Evolutionary conservation across 352 stramenopile species (phyloP).

Genomic region (Phytophthora pisi): DNA sequence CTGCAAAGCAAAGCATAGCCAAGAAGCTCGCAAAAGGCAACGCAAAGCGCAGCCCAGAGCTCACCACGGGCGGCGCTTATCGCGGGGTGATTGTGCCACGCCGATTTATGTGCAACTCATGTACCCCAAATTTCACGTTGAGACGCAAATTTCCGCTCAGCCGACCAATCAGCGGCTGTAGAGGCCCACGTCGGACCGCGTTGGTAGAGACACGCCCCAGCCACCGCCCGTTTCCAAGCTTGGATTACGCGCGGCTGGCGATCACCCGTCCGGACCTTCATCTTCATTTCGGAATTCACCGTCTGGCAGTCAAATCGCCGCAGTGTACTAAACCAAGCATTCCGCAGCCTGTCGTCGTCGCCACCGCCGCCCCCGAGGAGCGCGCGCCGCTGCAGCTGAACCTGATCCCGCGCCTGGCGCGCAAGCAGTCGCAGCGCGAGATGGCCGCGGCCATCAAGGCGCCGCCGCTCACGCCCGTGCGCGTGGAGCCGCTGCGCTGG

Average conservation of each 20-base stretch:
- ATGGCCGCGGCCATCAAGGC: conserved; percentile 30
- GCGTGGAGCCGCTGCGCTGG: conserved; percentile 47
- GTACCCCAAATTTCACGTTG: neutral
- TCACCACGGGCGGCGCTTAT: neutral
- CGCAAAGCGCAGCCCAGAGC: neutral
- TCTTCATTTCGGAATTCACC: conserved; percentile 23
- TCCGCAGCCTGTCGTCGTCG: conserved; percentile 15
- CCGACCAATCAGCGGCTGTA: conserved; percentile 6
- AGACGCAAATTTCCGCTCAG: neutral
- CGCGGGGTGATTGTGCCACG: neutral
- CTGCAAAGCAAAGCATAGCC: too few relatives aligned
- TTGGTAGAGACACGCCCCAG: conserved; percentile 26
- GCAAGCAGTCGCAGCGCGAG: conserved; percentile 33
- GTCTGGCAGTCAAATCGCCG: neutral
- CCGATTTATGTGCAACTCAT: neutral
- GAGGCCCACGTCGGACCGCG: conserved; percentile 12
- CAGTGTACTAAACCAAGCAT: conserved; percentile 18
- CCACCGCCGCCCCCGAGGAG: conserved; percentile 1
- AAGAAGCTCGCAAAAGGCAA: too few relatives aligned
- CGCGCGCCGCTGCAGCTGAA: conserved; percentile 34
- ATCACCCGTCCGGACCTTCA: neutral
- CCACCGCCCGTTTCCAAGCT: conserved; percentile 1
- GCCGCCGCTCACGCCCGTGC: conserved; percentile 43
- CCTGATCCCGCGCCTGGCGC: conserved; percentile 32
- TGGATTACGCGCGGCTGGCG: conserved; percentile 22